Percentiles rank a stretch among this genome's conserved stretches.
phyloP scores from a whole-genome alignment of 352 stramenopile genomes.

The Globisporangium orthogonon region DNA sequence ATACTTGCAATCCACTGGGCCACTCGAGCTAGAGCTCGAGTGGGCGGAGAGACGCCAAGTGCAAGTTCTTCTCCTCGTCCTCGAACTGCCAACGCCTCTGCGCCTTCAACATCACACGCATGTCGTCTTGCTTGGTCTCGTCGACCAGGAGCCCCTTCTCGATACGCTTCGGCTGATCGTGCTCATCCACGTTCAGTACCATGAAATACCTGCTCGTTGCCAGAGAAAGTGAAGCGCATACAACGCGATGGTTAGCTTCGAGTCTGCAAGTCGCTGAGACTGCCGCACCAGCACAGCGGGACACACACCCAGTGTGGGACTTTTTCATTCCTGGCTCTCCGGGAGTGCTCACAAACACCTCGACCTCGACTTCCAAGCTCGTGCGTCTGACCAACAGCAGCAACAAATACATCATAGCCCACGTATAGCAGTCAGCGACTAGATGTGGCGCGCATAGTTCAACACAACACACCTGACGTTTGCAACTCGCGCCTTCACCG shows the following conservation, averaged over 20 bases:
- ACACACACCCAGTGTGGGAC: slow-evolving; percentile 19
- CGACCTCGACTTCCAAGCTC: slow-evolving; percentile 21
- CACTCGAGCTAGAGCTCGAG: slow-evolving; percentile 21
- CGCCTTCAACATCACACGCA: slow-evolving; percentile 38
- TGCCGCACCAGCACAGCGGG: not conserved
- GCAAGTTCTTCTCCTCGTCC: slow-evolving; percentile 53
- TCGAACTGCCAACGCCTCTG: slow-evolving; percentile 70
- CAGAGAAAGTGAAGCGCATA: no score
- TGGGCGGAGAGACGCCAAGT: slow-evolving; percentile 32
- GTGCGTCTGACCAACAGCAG: slow-evolving; percentile 5
- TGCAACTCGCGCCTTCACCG: slow-evolving; percentile 17
- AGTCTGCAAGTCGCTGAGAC: not conserved
- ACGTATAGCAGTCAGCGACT: no score
- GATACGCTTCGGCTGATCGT: slow-evolving; percentile 15
- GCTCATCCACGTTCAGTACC: slow-evolving; percentile 18
- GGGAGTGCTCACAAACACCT: slow-evolving; percentile 21
- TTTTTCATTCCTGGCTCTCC: slow-evolving; percentile 7
- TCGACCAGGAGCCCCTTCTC: slow-evolving; percentile 17
- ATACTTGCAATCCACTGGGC: no score
- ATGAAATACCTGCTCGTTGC: slow-evolving; percentile 16
- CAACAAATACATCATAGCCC: no score
- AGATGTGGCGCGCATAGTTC: not conserved
- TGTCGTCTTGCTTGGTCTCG: slow-evolving; percentile 18
- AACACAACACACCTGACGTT: slow-evolving; percentile 15
- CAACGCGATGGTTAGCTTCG: no score